Conservation (phyloP, 257 asterid species). For the Forsythia viridissima region DNA sequence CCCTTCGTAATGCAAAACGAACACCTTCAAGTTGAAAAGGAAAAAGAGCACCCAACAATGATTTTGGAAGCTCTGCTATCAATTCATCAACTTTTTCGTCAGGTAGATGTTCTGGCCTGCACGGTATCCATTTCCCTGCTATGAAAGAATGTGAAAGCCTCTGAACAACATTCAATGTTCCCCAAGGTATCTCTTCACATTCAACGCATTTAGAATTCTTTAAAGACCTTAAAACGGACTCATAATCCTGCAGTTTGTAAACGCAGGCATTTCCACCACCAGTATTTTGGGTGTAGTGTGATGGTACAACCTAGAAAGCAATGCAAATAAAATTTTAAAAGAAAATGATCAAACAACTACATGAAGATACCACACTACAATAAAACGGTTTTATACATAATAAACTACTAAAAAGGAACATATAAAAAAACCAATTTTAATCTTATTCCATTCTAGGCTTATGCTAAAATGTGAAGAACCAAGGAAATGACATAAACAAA, state of each 20-base stretch:
- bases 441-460: no score
- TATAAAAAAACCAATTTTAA: not conserved
- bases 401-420: not conserved
- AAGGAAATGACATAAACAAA: no score
- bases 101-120: slow-evolving; percentile 84
- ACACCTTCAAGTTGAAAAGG: slow-evolving; percentile 97
- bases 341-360: slow-evolving; percentile 15
- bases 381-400: not conserved
- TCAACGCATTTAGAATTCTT: slow-evolving; percentile 61
- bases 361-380: slow-evolving; percentile 1
- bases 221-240: slow-evolving; percentile 59
- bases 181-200: slow-evolving; percentile 92
- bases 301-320: slow-evolving; percentile 51
- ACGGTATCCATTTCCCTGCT: slow-evolving; percentile 73
- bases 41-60: slow-evolving; percentile 53
- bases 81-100: slow-evolving; percentile 82
- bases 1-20: slow-evolving; percentile 85
- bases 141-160: slow-evolving; percentile 62
- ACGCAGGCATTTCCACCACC: slow-evolving; percentile 78
- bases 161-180: slow-evolving; percentile 74
- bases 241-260: slow-evolving; percentile 66
- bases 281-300: slow-evolving; percentile 79
- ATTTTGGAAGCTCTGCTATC: slow-evolving; percentile 65
- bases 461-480: no score
- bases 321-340: not conserved